phyloP scores from a whole-genome alignment of 1,139 yeast genomes.

The Petasospora rhodanensis region DNA sequence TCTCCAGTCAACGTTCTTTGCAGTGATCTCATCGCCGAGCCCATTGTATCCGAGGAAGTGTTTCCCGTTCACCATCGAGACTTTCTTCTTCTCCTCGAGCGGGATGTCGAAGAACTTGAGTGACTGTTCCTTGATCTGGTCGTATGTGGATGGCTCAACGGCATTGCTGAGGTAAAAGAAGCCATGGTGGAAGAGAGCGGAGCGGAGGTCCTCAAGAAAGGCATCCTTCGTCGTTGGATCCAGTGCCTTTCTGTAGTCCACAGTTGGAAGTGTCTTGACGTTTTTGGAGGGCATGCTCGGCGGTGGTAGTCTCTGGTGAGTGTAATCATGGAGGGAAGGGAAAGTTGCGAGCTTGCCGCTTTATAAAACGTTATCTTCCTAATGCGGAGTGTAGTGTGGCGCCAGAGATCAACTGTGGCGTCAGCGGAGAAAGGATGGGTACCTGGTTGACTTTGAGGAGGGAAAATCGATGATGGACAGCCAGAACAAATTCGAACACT shows the following conservation, averaged over 20 bases:
- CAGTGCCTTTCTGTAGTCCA: constrained; percentile 22
- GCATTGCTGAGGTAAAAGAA: constrained; percentile 48
- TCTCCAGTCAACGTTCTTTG: constrained; percentile 55
- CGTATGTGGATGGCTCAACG: constrained; percentile 31
- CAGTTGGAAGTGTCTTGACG: constrained; percentile 24
- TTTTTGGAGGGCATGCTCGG: constrained; percentile 5
- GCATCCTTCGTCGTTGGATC: constrained; percentile 38
- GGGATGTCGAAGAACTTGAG: constrained; percentile 52
- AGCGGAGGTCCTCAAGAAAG: constrained; percentile 42
- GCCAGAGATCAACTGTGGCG: no score
- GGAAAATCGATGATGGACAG: no score
- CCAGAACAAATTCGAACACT: no score
- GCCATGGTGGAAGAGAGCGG: constrained; percentile 59
- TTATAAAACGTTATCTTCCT: no score
- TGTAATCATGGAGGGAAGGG: background rate
- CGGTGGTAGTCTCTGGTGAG: background rate
- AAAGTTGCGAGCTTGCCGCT: no score
- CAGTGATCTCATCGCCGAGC: constrained; percentile 64
- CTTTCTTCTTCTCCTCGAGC: constrained; percentile 42
- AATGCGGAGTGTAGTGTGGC: no score
- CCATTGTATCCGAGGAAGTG: constrained; percentile 67
- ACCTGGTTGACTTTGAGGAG: no score
- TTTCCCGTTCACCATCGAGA: constrained; percentile 59
- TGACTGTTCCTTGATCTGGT: constrained; percentile 39
- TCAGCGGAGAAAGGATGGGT: no score